phyloP scores from a whole-genome alignment of 129 eudicot species.

The Pulicaria dysenterica region DNA sequence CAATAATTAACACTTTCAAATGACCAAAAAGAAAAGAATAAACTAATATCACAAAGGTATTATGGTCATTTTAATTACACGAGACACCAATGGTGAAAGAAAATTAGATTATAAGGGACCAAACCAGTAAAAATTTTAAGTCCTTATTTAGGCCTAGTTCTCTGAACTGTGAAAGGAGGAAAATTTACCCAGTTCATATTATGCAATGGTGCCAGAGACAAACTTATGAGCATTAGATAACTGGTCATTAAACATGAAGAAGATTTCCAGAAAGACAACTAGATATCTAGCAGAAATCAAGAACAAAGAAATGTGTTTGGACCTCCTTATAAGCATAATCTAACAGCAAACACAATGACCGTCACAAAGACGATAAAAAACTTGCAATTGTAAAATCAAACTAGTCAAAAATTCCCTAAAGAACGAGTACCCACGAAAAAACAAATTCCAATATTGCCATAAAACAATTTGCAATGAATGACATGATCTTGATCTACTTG shows the following conservation, averaged over 20 bases:
- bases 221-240: constrained; percentile 5
- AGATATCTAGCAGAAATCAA: constrained; percentile 24
- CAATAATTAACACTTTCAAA: too few species aligned
- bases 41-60: too few species aligned
- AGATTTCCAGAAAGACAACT: constrained; percentile 8
- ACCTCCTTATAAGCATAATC: constrained; percentile 29
- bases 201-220: not conserved
- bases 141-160: too few species aligned
- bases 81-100: too few species aligned
- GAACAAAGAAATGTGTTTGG: constrained; percentile 13
- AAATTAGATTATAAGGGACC: too few species aligned
- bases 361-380: constrained; percentile 20
- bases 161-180: not conserved
- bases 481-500: constrained; percentile 12
- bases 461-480: not conserved
- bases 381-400: constrained; percentile 25
- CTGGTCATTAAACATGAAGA: constrained; percentile 17
- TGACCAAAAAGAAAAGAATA: too few species aligned
- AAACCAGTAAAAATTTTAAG: too few species aligned
- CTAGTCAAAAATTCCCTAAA: constrained; percentile 34
- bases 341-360: constrained; percentile 24
- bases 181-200: not conserved
- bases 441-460: constrained; percentile 3
- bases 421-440: constrained; percentile 20
- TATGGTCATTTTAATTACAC: too few species aligned